Base-by-base conservation (phyloP, 345 rosid genomes). In the Salix arbutifolia region DNA sequence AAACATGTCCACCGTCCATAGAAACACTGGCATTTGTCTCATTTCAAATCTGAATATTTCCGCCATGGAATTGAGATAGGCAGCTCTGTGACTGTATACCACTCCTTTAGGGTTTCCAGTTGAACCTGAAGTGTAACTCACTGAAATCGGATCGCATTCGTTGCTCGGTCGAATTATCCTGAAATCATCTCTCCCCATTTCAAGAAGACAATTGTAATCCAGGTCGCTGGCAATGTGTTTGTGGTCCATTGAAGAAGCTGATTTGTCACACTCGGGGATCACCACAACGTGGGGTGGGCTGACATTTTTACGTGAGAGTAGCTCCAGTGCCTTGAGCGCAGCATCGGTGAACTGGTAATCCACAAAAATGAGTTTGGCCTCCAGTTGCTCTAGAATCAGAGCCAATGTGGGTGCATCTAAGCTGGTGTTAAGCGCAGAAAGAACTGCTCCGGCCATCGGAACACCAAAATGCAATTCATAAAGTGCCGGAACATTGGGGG, bases 1-100 rank as follows among this genome's bases (percentile, higher is more conserved):
- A 76, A 88, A 90, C 91, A 90, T 90, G 81, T 88, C 91, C 4
- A 88, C 79, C 2, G 90, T 88, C 94, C 94, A 90, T 1, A 88
- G 73, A 73, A 88, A 84, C 73, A 86, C 88, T 0, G 88, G 75
- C 12, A 42, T 71, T 40, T 76, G 46, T 60, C 72, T 52, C 86
- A 88, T 70, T 42, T 81, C 87, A 23, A 65, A 84, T 35, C 79
- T 74, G 67, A 71, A 77, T 26, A 84, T 77, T 18, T 66, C 76
- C 4, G 86, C 89, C 70, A 87, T 64, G n/a, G 91, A 85, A 67
- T 87, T 89, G 25, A 89, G 74, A 77, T 84, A 90, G 14, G 86
- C 79, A 0, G 88, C 88, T 77, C 90, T 80, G 60, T 90, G 91
- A 77, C 90, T 88, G 56, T 87, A 86, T 13, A 78, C 83, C 11